Base-by-base conservation (phyloP, 2,329 filamentous ascomycete genomes). In the Scedosporium dehoogii region DNA sequence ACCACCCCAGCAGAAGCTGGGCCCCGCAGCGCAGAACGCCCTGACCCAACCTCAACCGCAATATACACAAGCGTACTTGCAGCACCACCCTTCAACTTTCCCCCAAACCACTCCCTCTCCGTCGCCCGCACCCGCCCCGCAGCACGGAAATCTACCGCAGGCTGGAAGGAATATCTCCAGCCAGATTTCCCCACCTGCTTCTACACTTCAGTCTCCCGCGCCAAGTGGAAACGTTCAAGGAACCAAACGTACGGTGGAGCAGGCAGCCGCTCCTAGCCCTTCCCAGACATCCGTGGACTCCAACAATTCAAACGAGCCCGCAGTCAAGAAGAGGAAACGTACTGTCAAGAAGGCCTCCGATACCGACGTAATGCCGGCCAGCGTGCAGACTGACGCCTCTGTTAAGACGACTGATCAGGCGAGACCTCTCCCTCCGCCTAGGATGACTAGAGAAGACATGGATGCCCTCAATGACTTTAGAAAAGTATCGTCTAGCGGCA, bases 281-380 rank as follows among this genome's bases (percentile, higher is more conserved):
- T 60, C 64, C 12, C 68, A 69, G 42, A 61, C 68, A 16, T 62
- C 62, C 6, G 56, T 63, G 4, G 66, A 67, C 21, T 60, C 61
- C 1, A 57, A 57, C 16, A 46, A 59, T 6, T 61, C 66, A 9
- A 64, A 64, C 44, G 73, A 75, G 23, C 70, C 71, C 18, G 66
- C 68, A 18, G 68, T 68, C 14, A 77, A 76, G 67, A 77, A 75
- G 68, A 73, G 74, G 46, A 78, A 78, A 64, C 71, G 74, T 3
- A 64, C 63, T 4, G 53, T 65, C 1, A 77, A 70, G 60, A 76
- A 69, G 57, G 64, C 68, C 4, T 74, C 76, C 4, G 76, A 77
- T 44, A 63, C 72, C 29, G 74, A 74, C 59, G 59, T 44, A 18
- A 38, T 48, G 16, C 25, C 64, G 1, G 41, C 53, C 6, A 38